Conservation (phyloP, 2,329 filamentous ascomycete genomes). For the Hymenoscyphus scutula region DNA sequence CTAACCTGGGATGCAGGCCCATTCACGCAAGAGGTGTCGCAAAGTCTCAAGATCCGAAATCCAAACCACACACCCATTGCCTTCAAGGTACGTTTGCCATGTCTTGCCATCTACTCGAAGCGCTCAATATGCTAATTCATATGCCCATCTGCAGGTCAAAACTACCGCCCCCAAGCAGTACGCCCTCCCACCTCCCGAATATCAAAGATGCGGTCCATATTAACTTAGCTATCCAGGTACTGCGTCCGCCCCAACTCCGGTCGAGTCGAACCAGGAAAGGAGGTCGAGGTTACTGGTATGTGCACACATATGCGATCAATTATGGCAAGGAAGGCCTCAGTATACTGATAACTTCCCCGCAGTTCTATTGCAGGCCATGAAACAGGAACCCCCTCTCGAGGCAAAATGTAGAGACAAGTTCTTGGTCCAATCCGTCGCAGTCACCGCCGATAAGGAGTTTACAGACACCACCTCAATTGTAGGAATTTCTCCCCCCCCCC, state of each 20-base stretch:
- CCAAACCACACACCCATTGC: constrained; percentile 60
- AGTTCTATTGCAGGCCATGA: constrained; percentile 98
- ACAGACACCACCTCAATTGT: constrained; percentile 78
- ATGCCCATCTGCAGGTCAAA: constrained; percentile 69
- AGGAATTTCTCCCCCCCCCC: constrained; percentile 38
- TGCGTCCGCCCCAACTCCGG: constrained; percentile 97
- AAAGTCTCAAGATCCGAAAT: constrained; percentile 64
- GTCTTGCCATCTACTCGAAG: constrained; percentile 22
- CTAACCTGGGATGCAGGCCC: constrained; percentile 50
- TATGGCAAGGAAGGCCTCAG: constrained; percentile 2
- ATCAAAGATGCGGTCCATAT: constrained; percentile 22
- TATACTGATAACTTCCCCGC: constrained; percentile 24
- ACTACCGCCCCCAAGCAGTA: constrained; percentile 99
- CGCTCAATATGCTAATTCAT: constrained; percentile 31
- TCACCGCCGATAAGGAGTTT: constrained; percentile 81
- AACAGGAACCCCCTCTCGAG: constrained; percentile 82
- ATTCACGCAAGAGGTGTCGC: constrained; percentile 64
- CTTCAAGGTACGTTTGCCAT: constrained; percentile 59
- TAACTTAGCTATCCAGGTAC: constrained; percentile 62
- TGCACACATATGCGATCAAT: constrained; percentile 12
- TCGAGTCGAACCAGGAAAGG: constrained; percentile 83
- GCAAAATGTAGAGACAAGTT: constrained; percentile 97
- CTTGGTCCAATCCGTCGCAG: constrained; percentile 85
- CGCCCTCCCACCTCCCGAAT: constrained; percentile 37
- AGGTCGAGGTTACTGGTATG: constrained; percentile 90